Percentiles rank a stretch among this genome's conserved stretches.
Conservation (phyloP, 192 early-diverging fungal species). For the Entomortierella parvispora region DNA sequence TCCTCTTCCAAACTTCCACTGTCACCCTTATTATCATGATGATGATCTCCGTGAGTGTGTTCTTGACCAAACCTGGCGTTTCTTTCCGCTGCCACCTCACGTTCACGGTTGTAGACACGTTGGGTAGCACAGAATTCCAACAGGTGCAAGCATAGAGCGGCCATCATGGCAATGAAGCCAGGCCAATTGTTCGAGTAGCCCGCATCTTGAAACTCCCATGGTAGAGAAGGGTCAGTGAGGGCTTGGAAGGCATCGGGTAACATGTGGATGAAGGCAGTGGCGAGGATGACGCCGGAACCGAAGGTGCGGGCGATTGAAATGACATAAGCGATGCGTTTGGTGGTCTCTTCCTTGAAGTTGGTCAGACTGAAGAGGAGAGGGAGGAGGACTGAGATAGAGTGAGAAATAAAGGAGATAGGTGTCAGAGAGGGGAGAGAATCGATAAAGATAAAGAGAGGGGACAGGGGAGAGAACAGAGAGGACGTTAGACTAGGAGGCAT, state of each 20-base stretch:
- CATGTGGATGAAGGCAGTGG: constrained; percentile 84
- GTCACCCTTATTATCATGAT: neutral
- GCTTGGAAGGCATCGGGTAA: constrained; percentile 60
- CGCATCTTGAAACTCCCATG: constrained; percentile 55
- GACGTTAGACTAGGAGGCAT: too few relatives aligned
- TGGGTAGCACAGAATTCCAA: constrained; percentile 66
- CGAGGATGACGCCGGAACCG: constrained; percentile 78
- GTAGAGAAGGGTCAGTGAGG: constrained; percentile 59
- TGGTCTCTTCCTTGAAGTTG: constrained; percentile 14
- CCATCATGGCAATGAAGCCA: constrained; percentile 72
- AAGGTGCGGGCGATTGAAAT: constrained; percentile 64
- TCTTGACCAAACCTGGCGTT: too few relatives aligned
- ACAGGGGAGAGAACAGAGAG: too few relatives aligned
- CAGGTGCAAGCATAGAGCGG: constrained; percentile 72
- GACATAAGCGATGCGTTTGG: constrained; percentile 16
- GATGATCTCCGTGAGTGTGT: neutral
- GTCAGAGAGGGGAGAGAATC: too few relatives aligned
- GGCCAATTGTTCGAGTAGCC: constrained; percentile 66
- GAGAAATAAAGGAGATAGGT: neutral
- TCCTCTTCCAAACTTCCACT: neutral
- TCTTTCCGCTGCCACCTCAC: neutral
- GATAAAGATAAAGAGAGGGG: too few relatives aligned
- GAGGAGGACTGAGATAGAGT: constrained; percentile 14
- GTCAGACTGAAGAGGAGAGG: constrained; percentile 29
- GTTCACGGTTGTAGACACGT: constrained; percentile 20